Evolutionary conservation across 116 monocot species (phyloP).

Genomic region (Thalassia testudinum): DNA sequence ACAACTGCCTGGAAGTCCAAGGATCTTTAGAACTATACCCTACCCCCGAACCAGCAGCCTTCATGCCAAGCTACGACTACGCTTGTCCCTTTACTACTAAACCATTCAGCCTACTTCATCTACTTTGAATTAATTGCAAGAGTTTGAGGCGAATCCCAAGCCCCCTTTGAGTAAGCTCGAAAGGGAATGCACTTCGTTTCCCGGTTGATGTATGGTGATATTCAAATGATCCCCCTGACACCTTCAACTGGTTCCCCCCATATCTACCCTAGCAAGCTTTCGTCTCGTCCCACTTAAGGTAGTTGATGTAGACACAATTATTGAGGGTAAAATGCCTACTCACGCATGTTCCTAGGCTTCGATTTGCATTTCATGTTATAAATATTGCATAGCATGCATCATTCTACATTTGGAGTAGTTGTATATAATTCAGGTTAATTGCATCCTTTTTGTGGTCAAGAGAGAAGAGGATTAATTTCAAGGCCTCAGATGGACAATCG

Average conservation of each 20-base stretch:
- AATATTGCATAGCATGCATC: too few relatives aligned
- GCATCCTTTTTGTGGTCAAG: too few relatives aligned
- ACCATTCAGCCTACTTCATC: constrained; percentile 5
- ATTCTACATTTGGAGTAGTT: too few relatives aligned
- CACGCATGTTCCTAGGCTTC: too few relatives aligned
- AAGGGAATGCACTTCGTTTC: constrained; percentile 3
- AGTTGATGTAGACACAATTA: too few relatives aligned
- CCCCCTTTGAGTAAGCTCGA: background rate
- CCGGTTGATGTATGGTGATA: background rate
- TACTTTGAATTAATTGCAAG: background rate
- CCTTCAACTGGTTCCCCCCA: constrained; percentile 1
- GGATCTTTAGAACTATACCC: constrained; percentile 13
- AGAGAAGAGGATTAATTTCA: too few relatives aligned
- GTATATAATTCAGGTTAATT: too few relatives aligned
- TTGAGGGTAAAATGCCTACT: too few relatives aligned
- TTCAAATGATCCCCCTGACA: background rate
- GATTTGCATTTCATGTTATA: too few relatives aligned
- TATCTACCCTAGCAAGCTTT: constrained; percentile 1
- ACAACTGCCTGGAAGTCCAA: constrained; percentile 11
- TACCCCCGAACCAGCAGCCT: constrained; percentile 10
- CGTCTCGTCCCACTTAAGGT: constrained; percentile 1
- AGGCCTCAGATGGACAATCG: too few relatives aligned
- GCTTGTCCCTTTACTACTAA: constrained; percentile 11
- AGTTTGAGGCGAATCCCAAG: background rate
- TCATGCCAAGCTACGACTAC: constrained; percentile 13